These are phyloP conservation scores for Cinchona pubescens DNA, from an alignment of 257 asterid species.

Conservation along the genomic window DNA sequence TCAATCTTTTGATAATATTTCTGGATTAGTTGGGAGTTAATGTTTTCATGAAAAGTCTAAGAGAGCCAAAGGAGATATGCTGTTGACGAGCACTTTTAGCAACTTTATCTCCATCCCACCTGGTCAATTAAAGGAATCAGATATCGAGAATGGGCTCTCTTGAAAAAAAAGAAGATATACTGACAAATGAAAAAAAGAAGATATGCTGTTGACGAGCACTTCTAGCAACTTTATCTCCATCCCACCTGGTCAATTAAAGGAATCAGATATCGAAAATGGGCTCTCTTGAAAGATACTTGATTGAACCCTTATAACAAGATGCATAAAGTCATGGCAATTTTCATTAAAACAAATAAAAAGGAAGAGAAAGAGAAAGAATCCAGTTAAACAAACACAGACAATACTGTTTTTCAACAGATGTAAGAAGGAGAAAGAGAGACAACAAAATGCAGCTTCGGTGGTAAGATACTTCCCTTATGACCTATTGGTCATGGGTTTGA, in stretches of 20 bases:
- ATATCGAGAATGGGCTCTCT: background rate
- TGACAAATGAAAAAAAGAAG: conserved; percentile 28
- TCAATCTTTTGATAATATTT: conserved; percentile 28
- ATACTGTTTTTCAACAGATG: background rate
- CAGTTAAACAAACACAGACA: background rate
- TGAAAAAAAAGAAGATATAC: no score
- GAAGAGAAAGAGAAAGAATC: background rate
- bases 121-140: conserved; percentile 6
- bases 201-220: conserved; percentile 25
- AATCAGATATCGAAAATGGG: background rate
- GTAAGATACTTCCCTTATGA: no score
- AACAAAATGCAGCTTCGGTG: no score
- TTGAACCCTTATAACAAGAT: background rate
- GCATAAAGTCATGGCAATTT: background rate
- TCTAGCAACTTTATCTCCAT: conserved; percentile 37
- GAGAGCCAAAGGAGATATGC: conserved; percentile 31
- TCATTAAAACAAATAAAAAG: background rate
- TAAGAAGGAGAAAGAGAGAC: background rate
- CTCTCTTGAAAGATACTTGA: background rate
- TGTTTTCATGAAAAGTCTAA: conserved; percentile 26
- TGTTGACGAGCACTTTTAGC: conserved; percentile 25
- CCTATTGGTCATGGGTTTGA: no score
- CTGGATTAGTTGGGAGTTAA: conserved; percentile 17
- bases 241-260: conserved; percentile 14
- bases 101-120: conserved; percentile 37